Percentiles rank a stretch among this genome's conserved stretches.
Evolutionary conservation across 257 asterid genomes (phyloP).

Genomic region (Gentiana dahurica): DNA sequence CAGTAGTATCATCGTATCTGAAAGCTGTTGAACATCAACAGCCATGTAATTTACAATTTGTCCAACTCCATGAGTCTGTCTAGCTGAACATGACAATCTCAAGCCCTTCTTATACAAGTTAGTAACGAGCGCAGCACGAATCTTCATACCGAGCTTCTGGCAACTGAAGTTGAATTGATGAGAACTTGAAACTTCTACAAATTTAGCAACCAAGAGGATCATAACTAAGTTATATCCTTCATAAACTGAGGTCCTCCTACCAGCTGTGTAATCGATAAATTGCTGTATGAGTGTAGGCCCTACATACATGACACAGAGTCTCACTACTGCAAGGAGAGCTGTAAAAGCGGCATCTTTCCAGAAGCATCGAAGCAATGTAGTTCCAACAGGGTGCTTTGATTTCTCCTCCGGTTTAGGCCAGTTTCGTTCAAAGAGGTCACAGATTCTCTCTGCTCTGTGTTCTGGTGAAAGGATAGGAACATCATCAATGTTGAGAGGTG

Average conservation of each 20-base stretch:
- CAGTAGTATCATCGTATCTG: conserved; percentile 66
- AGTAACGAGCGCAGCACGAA: conserved; percentile 71
- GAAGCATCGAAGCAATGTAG: conserved; percentile 17
- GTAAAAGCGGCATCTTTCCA: conserved; percentile 69
- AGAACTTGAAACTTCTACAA: conserved; percentile 56
- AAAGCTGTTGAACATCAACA: conserved; percentile 90
- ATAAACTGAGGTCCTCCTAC: too few species aligned
- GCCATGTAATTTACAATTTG: conserved; percentile 96
- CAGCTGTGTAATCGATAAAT: too few species aligned
- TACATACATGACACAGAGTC: conserved; percentile 29
- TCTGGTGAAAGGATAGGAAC: too few species aligned
- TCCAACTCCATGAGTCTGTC: conserved; percentile 42
- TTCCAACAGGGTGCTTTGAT: conserved; percentile 61
- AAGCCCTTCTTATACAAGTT: conserved; percentile 13
- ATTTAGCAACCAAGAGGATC: too few species aligned
- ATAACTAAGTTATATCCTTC: too few species aligned
- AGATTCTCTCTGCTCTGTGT: too few species aligned
- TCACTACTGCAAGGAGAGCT: conserved; percentile 25
- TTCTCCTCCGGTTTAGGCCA: conserved; percentile 83
- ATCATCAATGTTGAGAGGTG: too few species aligned
- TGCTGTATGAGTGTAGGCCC: too few species aligned
- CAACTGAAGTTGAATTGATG: conserved; percentile 86
- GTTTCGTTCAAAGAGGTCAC: conserved; percentile 34
- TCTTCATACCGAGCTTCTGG: conserved; percentile 79
- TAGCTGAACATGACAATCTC: too few species aligned